Evolutionary conservation across 148 eudicot species (phyloP), one percentile per base, ranked within the genome.

Genomic region (Persicaria tinctoria): DNA sequence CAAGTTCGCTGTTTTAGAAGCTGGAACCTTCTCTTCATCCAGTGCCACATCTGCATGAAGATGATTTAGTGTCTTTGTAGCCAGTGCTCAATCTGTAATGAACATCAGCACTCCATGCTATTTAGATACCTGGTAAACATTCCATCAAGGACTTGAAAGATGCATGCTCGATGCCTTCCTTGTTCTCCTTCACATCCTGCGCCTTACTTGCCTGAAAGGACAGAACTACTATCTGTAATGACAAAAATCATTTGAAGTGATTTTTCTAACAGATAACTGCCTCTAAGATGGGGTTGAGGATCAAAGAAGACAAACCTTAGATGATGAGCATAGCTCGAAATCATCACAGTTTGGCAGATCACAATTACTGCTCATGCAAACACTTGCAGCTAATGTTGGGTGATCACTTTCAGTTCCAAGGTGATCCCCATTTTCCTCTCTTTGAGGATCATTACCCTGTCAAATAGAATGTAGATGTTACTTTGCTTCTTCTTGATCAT

Each of bases 41-140:
- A 74, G 63, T 27, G 78, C 46, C 75, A 80, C 87, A 53, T 81
- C 93, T 90, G 70, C 70, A 53, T 41, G 46, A 45, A 75, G 73
- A 69, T 5, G 10, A 60, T 8, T 60, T 60, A 60, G 32, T 10
- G 20, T 18, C 11, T 59, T 59, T 59, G 38, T 23, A 59, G 10
- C 1, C 20, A n/a, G 8, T 59, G 8, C 11, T 8, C 1, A 59
- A 20, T 59, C 4, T 5, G 20, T 17, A 59, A 8, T 12, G 56
- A 53, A 53, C 56, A 53, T 4, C 16, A 3, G 56, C 56, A 14
- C 6, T 5, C 56, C 13, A 8, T 14, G 68, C 16, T 86, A 23
- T 23, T 17, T 11, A 38, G 46, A 1, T 41, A 69, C 92, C 89
- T 50, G 89, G 84, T 68, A 76, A 72, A 70, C 46, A 70, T 75